These are phyloP conservation scores for Penicillium roqueforti DNA, from an alignment of 495 filamentous ascomycete genomes.

Conservation along the genomic window DNA sequence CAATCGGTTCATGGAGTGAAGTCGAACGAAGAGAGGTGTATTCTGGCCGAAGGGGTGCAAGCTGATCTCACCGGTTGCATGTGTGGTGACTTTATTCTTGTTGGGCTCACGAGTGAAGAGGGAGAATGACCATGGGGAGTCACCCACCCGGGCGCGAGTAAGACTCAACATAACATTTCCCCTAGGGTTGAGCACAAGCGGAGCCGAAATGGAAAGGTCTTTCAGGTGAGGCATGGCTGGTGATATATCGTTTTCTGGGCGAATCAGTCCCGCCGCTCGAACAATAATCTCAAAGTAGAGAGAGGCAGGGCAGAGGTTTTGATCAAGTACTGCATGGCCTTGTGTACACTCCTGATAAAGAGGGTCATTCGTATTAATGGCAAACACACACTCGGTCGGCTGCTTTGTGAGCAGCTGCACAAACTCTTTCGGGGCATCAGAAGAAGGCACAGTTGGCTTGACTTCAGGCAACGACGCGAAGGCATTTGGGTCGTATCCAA, in stretches of 20 bases:
- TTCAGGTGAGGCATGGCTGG: not conserved
- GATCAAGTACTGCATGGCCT: conserved; percentile 37
- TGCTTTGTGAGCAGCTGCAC: not conserved
- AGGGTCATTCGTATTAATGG: not conserved
- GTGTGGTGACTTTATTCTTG: not conserved
- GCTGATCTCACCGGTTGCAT: not conserved
- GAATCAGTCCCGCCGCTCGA: not conserved
- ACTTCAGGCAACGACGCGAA: not conserved
- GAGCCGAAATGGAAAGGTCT: not conserved
- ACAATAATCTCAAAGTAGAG: conserved; percentile 40
- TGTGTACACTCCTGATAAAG: not conserved
- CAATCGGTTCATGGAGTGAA: conserved; percentile 3
- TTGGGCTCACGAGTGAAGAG: not conserved
- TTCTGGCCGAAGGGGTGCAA: not conserved
- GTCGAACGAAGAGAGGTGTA: not conserved
- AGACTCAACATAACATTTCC: not conserved
- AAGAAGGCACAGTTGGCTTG: not conserved
- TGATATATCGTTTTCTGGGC: not conserved
- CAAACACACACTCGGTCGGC: not conserved
- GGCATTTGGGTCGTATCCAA: conserved; percentile 11
- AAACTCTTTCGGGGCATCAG: not conserved
- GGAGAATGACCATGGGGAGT: not conserved
- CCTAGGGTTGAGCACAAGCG: not conserved
- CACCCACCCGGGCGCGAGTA: not conserved
- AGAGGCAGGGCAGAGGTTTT: conserved; percentile 38